Evolutionary conservation across 345 rosid species (phyloP), one percentile per base, ranked within the genome.

Genomic region (Populus nigra): DNA sequence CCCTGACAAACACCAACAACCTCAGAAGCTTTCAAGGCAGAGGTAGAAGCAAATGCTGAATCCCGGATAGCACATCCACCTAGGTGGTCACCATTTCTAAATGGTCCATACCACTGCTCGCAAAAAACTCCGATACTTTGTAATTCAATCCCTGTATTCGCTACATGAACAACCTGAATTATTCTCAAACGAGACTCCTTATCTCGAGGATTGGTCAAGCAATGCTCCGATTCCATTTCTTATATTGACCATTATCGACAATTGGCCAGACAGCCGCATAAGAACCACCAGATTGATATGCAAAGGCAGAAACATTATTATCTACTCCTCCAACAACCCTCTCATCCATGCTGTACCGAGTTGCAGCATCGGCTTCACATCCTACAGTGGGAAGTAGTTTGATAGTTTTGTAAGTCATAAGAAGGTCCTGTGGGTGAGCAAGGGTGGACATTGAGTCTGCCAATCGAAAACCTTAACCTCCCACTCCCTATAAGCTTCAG

Each of bases 351-450:
- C 80, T 88, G 80, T 90, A 79, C 31, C 88, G 89, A 1, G 98
- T 96, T 68, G 99, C 97, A 31, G 97, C 98, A 81, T 93, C 99
- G 0, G 97, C 99, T 88, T 96, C 99, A 59, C 99, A 96, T 57
- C 99, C 99, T 18, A 96, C 99, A 2, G 99, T 96, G 16, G 99
- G 99, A 45, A 93, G 97, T 62, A 96, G 86, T 73, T 92, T 90
- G 83, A 96, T 91, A 74, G 80, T 84, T 77, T 87, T 93, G 88
- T 87, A 92, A 36, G 79, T 76, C 78, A 96, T 74, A 69, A 75
- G 25, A 17, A 62, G 75, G 66, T 83, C 76, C 78, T 82, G 75
- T 11, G 88, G 84, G 17, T 82, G 82, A 69, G 97, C 98, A 45
- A 92, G 93, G 47, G 98, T 92, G 31, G 97, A 79, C 99, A 96